Conservation (phyloP, 2,329 filamentous ascomycete genomes). For the Aspergillus candidus region DNA sequence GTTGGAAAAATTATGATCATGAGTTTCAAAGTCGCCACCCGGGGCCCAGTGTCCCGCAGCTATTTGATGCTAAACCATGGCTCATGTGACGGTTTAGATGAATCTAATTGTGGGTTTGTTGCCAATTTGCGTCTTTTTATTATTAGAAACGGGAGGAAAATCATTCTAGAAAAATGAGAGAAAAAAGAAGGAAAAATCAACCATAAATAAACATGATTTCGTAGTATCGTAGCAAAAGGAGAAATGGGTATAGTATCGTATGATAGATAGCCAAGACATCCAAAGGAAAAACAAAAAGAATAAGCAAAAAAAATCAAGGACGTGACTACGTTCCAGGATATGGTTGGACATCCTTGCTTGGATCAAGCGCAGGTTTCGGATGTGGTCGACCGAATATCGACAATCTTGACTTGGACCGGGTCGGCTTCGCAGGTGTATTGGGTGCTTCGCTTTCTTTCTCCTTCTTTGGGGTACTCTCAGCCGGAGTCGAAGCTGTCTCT, state of each 20-base stretch:
- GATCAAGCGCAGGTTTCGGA: conserved; percentile 11
- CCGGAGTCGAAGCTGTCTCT: conserved; percentile 17
- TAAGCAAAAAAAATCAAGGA: not conserved
- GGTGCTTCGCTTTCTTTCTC: conserved; percentile 2
- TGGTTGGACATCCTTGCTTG: conserved; percentile 23
- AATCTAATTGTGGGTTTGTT: not conserved
- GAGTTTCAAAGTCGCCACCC: conserved; percentile 8
- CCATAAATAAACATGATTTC: too few relatives aligned
- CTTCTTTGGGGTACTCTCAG: conserved; percentile 9
- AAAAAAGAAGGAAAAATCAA: too few relatives aligned
- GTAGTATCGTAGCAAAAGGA: not conserved
- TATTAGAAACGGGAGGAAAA: too few relatives aligned
- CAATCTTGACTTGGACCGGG: conserved; percentile 26
- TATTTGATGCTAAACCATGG: conserved; percentile 10
- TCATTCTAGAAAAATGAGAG: too few relatives aligned
- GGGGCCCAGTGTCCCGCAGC: conserved; percentile 7
- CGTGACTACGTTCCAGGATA: conserved; percentile 31
- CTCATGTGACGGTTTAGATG: conserved; percentile 6
- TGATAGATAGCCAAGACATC: not conserved
- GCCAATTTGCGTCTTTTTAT: conserved; percentile 6
- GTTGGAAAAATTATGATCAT: not conserved
- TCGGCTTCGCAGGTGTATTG: conserved; percentile 16
- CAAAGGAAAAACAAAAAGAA: not conserved
- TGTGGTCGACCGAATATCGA: conserved; percentile 23
- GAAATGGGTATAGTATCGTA: not conserved